Conservation (phyloP, 345 rosid species). For the Camelina sativa region DNA sequence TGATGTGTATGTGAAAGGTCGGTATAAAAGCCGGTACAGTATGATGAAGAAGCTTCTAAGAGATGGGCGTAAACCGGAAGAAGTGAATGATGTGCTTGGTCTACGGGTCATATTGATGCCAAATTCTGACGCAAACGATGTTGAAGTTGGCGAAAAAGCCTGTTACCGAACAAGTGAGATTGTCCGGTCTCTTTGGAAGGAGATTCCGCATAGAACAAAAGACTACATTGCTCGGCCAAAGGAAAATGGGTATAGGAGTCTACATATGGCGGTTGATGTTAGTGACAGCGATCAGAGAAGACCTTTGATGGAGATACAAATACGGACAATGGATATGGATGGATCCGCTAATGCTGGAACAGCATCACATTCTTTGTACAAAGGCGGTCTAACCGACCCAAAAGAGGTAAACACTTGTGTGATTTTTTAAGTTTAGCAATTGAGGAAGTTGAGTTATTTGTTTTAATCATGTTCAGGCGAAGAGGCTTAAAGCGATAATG, state of each 20-base stretch:
- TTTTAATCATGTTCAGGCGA: slow-evolving; percentile 53
- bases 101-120: slow-evolving; percentile 77
- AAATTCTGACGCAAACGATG: slow-evolving; percentile 42
- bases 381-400: slow-evolving; percentile 84
- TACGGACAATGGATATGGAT: slow-evolving; percentile 85
- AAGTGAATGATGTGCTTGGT: slow-evolving; percentile 86
- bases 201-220: slow-evolving; percentile 78
- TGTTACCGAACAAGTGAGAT: slow-evolving; percentile 77
- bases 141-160: slow-evolving; percentile 58
- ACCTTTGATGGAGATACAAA: slow-evolving; percentile 94
- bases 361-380: slow-evolving; percentile 90
- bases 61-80: slow-evolving; percentile 85
- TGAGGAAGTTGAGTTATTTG: slow-evolving; percentile 4
- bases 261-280: slow-evolving; percentile 93
- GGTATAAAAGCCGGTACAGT: slow-evolving; percentile 86
- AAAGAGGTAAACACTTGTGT: slow-evolving; percentile 62
- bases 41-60: slow-evolving; percentile 94
- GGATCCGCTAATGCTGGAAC: slow-evolving; percentile 77
- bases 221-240: slow-evolving; percentile 86
- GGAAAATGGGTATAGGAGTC: slow-evolving; percentile 82
- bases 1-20: slow-evolving; percentile 68
- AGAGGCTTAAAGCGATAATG: slow-evolving; percentile 88
- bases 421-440: neutral
- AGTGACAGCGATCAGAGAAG: slow-evolving; percentile 60
- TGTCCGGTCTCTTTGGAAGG: slow-evolving; percentile 74